Evolutionary conservation across 345 rosid genomes (phyloP).

Genomic region (Ceriops tagal): DNA sequence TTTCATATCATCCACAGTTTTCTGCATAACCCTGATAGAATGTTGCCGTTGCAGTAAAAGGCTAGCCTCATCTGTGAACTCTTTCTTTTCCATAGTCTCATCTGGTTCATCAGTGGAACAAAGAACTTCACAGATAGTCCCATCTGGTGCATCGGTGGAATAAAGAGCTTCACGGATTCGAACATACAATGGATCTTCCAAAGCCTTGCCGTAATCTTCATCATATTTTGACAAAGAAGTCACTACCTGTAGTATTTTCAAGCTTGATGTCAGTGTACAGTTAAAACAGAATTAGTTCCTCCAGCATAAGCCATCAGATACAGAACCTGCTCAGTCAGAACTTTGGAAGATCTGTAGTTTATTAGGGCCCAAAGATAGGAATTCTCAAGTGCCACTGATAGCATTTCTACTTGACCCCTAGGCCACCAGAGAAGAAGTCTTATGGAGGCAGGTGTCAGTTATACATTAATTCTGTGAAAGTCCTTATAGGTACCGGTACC

Average conservation of each 20-base stretch:
- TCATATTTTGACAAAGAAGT: conserved; percentile 52
- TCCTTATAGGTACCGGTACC: conserved; percentile 5
- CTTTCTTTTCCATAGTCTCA: conserved; percentile 24
- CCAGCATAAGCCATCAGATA: neutral
- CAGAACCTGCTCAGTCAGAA: neutral
- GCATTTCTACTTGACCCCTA: neutral
- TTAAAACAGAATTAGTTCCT: neutral
- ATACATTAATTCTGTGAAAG: neutral
- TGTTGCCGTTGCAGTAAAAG: conserved; percentile 14
- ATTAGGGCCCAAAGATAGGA: neutral
- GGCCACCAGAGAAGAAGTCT: neutral
- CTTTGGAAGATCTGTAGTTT: neutral
- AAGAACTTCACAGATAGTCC: conserved; percentile 15
- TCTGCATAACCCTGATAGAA: conserved; percentile 8
- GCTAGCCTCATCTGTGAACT: conserved; percentile 13
- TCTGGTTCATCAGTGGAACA: conserved; percentile 32
- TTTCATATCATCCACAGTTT: conserved; percentile 10
- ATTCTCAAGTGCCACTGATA: neutral
- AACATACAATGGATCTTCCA: conserved; percentile 61
- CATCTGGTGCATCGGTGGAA: conserved; percentile 12
- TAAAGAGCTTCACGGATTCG: conserved; percentile 53
- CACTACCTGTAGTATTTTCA: conserved; percentile 49
- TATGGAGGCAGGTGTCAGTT: neutral
- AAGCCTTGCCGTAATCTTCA: conserved; percentile 62
- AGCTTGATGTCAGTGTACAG: conserved; percentile 1